Percentiles rank a stretch among this genome's conserved stretches.
These are phyloP conservation scores for Pichia nanzhaoensis DNA, from an alignment of 805 yeast species.

Conservation along the genomic window DNA sequence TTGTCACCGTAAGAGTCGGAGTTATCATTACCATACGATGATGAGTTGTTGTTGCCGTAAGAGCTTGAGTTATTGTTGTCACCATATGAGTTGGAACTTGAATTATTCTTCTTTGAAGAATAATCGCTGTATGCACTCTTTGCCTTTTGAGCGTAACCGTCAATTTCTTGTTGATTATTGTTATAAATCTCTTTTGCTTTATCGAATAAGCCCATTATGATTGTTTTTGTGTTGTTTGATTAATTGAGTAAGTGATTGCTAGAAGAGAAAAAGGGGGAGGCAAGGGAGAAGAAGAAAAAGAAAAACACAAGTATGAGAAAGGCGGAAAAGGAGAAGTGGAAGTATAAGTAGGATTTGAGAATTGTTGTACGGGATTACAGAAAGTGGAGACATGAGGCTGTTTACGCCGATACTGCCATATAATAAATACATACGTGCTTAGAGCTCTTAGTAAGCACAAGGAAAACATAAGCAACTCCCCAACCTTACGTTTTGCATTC, in stretches of 20 bases:
- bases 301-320: not conserved
- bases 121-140: conserved; percentile 7
- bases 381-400: too few relatives aligned
- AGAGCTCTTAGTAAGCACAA: too few relatives aligned
- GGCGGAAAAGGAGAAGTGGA: not conserved
- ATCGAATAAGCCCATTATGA: conserved; percentile 17
- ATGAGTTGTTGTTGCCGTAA: conserved; percentile 20
- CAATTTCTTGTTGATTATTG: conserved; percentile 2
- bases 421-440: too few relatives aligned
- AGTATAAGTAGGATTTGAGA: too few relatives aligned
- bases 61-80: conserved; percentile 21
- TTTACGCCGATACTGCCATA: too few relatives aligned
- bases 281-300: not conserved
- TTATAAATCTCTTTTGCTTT: conserved; percentile 3
- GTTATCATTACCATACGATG: conserved; percentile 28
- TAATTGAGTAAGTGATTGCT: not conserved
- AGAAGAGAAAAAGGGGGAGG: not conserved
- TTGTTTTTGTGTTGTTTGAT: not conserved
- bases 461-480: too few relatives aligned
- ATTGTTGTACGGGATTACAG: too few relatives aligned
- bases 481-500: too few relatives aligned
- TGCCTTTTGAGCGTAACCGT: conserved; percentile 6
- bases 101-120: conserved; percentile 14
- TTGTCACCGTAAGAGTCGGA: conserved; percentile 19
- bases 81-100: conserved; percentile 29